These are phyloP conservation scores for Austroboletus rostrupii DNA, from an alignment of 1,284 basidiomycete species.

Conservation along the genomic window DNA sequence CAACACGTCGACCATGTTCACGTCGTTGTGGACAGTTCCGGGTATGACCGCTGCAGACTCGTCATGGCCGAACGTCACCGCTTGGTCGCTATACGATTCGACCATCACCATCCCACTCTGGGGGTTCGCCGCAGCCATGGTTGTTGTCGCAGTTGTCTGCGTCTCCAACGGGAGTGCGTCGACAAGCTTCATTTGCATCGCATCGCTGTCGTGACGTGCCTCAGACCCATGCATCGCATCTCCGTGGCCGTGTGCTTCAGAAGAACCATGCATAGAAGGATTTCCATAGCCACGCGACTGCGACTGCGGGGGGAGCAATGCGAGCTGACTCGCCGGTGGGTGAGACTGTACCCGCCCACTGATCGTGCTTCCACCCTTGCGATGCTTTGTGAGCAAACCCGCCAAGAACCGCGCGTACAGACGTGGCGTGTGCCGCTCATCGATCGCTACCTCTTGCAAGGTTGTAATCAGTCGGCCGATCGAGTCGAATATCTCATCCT, in stretches of 20 bases:
- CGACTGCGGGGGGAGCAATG: not conserved
- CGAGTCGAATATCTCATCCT: constrained; percentile 65
- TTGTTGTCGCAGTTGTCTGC: not conserved
- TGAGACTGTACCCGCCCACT: constrained; percentile 21
- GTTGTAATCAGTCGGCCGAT: constrained; percentile 71
- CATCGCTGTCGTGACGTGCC: constrained; percentile 8
- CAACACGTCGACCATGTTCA: constrained; percentile 36
- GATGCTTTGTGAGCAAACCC: constrained; percentile 61
- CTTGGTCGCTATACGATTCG: not conserved
- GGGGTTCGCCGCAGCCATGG: not conserved
- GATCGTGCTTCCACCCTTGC: constrained; percentile 53
- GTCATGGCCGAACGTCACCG: not conserved
- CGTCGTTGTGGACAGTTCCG: constrained; percentile 31
- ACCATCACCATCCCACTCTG: not conserved
- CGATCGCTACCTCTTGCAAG: constrained; percentile 72
- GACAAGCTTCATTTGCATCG: constrained; percentile 19
- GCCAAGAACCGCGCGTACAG: constrained; percentile 78
- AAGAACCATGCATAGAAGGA: constrained; percentile 3
- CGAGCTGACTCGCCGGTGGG: constrained; percentile 27
- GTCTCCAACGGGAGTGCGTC: not conserved
- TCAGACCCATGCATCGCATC: constrained; percentile 2
- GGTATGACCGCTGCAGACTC: not conserved
- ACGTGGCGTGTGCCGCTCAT: constrained; percentile 77
- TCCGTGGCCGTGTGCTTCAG: not conserved
- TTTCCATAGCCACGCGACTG: constrained; percentile 5